phyloP scores from a whole-genome alignment of 2,329 filamentous ascomycete species.

The Annulohypoxylon truncatum region DNA sequence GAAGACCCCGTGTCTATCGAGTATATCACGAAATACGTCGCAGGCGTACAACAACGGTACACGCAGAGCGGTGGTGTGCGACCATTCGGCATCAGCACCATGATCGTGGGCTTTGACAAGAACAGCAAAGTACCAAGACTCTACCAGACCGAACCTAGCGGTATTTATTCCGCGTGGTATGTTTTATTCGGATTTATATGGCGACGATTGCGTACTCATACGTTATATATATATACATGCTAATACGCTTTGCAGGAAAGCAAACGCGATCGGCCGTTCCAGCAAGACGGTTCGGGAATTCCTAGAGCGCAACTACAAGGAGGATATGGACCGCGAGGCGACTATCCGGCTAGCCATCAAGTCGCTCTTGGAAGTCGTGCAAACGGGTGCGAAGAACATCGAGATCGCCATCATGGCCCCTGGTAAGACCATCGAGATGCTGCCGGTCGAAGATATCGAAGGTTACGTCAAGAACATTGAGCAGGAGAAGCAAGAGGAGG shows the following conservation, averaged over 20 bases:
- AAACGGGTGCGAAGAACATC: conserved; percentile 99
- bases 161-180: conserved; percentile 98
- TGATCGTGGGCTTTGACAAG: conserved; percentile 98
- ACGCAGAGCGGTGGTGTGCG: conserved; percentile 98
- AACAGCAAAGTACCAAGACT: conserved; percentile 88
- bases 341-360: conserved; percentile 98
- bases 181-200: conserved; percentile 44
- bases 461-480: conserved; percentile 98
- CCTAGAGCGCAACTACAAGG: conserved; percentile 98
- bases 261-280: conserved; percentile 96
- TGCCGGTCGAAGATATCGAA: conserved; percentile 96
- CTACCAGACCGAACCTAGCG: conserved; percentile 99
- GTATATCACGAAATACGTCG: conserved; percentile 99
- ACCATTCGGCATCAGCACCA: conserved; percentile 97
- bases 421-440: conserved; percentile 89
- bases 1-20: conserved; percentile 98
- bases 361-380: conserved; percentile 96
- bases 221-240: background rate
- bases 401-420: conserved; percentile 99
- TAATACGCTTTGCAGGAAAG: conserved; percentile 76
- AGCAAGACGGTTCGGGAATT: conserved; percentile 99
- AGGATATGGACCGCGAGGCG: conserved; percentile 94
- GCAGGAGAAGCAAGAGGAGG: conserved; percentile 99
- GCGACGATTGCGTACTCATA: conserved; percentile 1
- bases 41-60: conserved; percentile 97